A percentile compares a stretch with the other conserved stretches of the same genome.
These are phyloP conservation scores for Aspergillus viridinutans DNA, from an alignment of 2,329 filamentous ascomycete species.

Conservation along the genomic window DNA sequence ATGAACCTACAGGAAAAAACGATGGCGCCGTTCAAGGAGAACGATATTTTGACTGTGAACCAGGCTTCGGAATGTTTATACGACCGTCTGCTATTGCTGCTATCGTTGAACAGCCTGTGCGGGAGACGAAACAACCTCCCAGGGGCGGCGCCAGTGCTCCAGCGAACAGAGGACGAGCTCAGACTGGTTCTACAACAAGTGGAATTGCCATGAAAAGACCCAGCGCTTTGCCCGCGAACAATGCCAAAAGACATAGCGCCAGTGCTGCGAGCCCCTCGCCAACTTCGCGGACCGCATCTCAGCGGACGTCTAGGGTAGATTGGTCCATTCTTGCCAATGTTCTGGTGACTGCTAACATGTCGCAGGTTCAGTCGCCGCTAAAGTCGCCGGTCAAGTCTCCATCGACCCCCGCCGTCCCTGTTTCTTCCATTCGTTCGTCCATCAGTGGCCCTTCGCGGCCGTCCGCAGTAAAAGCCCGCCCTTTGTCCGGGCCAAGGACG, in stretches of 20 bases:
- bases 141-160: conserved; percentile 25
- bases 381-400: conserved; percentile 78
- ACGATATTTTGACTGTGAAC: conserved; percentile 78
- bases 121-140: conserved; percentile 36
- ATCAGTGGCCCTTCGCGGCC: conserved; percentile 49
- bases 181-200: conserved; percentile 34
- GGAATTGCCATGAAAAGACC: conserved; percentile 38
- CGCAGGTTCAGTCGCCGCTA: conserved; percentile 59
- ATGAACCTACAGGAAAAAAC: conserved; percentile 81
- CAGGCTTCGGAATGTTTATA: conserved; percentile 78
- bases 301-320: conserved; percentile 30
- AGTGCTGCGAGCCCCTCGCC: conserved; percentile 72
- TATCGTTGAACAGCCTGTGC: conserved; percentile 36
- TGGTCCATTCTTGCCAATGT: background rate
- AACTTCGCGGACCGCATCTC: conserved; percentile 49
- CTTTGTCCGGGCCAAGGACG: conserved; percentile 53
- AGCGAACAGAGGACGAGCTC: conserved; percentile 36
- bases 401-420: conserved; percentile 52
- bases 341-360: background rate
- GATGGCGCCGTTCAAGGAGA: conserved; percentile 86
- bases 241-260: conserved; percentile 62
- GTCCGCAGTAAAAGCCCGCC: conserved; percentile 52
- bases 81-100: conserved; percentile 65
- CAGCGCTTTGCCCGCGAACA: conserved; percentile 49
- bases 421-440: conserved; percentile 45